A percentile compares a stretch with the other conserved stretches of the same genome.
phyloP scores from a whole-genome alignment of 208 protist genomes.

The Trypanosoma caninum region DNA sequence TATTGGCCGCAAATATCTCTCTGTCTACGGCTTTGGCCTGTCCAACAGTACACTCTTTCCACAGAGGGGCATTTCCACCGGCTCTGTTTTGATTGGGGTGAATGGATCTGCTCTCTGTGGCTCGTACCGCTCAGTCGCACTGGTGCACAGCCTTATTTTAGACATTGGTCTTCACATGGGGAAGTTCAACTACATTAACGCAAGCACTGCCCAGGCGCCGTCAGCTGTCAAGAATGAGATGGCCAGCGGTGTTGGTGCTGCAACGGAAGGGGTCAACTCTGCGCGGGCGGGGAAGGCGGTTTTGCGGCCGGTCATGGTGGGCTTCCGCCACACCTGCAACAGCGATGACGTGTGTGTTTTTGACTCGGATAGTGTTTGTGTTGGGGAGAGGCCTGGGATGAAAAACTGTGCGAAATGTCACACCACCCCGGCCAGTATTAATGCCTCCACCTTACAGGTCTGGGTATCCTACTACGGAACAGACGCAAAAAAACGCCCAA shows the following conservation, averaged over 20 bases:
- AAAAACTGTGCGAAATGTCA: slow-evolving; percentile 78
- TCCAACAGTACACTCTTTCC: slow-evolving; percentile 38
- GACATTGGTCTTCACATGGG: slow-evolving; percentile 70
- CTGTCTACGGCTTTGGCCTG: slow-evolving; percentile 77
- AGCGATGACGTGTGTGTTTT: slow-evolving; percentile 51
- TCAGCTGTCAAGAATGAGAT: neutral
- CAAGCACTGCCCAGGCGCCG: neutral
- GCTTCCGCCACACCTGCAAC: slow-evolving; percentile 72
- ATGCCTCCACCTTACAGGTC: slow-evolving; percentile 31
- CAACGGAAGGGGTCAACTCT: neutral
- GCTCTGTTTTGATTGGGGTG: slow-evolving; percentile 56
- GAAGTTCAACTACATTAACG: slow-evolving; percentile 72
- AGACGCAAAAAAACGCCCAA: slow-evolving; percentile 33
- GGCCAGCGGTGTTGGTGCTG: neutral
- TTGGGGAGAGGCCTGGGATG: slow-evolving; percentile 47
- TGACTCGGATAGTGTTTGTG: slow-evolving; percentile 40
- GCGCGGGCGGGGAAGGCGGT: neutral
- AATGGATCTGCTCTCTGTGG: slow-evolving; percentile 37
- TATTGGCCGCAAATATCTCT: slow-evolving; percentile 44
- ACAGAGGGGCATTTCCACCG: slow-evolving; percentile 29
- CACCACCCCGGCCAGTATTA: slow-evolving; percentile 8
- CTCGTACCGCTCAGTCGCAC: slow-evolving; percentile 30
- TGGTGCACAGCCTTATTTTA: slow-evolving; percentile 65
- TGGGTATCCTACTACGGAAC: slow-evolving; percentile 81
- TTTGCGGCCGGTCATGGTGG: slow-evolving; percentile 59